Conservation (phyloP, 2,329 filamentous ascomycete genomes). For the Hypocreales sp. region DNA sequence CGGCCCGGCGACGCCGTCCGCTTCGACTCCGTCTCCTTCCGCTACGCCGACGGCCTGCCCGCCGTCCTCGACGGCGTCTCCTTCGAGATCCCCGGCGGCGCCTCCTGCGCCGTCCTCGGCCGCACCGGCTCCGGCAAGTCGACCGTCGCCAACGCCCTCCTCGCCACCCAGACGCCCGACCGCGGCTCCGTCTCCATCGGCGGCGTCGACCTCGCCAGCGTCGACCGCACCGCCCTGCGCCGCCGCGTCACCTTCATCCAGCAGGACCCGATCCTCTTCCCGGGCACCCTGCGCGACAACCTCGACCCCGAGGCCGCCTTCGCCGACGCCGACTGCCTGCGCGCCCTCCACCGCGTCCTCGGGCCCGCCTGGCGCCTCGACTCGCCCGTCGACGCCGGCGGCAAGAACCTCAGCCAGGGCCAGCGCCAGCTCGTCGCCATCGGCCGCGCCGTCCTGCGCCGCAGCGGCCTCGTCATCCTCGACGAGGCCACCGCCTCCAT, state of each 20-base stretch:
- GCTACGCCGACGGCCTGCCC: slow-evolving; percentile 65
- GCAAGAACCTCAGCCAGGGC: slow-evolving; percentile 46
- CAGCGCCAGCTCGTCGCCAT: slow-evolving; percentile 48
- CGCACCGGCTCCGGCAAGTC: slow-evolving; percentile 81
- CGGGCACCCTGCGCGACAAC: slow-evolving; percentile 43
- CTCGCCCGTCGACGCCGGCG: slow-evolving; percentile 40
- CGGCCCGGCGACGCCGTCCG: slow-evolving; percentile 52
- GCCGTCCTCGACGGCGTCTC: slow-evolving; percentile 54
- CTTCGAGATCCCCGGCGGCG: slow-evolving; percentile 53
- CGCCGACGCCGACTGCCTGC: slow-evolving; percentile 32
- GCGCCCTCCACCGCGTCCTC: slow-evolving; percentile 44
- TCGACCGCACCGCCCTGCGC: slow-evolving; percentile 40
- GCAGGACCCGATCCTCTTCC: slow-evolving; percentile 47
- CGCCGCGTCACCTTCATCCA: slow-evolving; percentile 47
- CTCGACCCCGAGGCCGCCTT: slow-evolving; percentile 51
- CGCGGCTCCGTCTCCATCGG: slow-evolving; percentile 39
- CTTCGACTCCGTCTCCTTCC: slow-evolving; percentile 64
- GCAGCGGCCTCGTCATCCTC: slow-evolving; percentile 44
- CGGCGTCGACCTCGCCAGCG: slow-evolving; percentile 30
- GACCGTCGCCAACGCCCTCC: slow-evolving; percentile 47
- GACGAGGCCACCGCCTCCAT: slow-evolving; percentile 52
- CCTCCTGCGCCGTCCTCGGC: slow-evolving; percentile 55
- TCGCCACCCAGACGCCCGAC: slow-evolving; percentile 36
- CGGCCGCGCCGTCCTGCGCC: slow-evolving; percentile 41
- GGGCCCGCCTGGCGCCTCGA: slow-evolving; percentile 29